Percentiles rank a stretch among this genome's conserved stretches.
Conservation (phyloP, 2,329 filamentous ascomycete species). For the Colletotrichum echinochloae region DNA sequence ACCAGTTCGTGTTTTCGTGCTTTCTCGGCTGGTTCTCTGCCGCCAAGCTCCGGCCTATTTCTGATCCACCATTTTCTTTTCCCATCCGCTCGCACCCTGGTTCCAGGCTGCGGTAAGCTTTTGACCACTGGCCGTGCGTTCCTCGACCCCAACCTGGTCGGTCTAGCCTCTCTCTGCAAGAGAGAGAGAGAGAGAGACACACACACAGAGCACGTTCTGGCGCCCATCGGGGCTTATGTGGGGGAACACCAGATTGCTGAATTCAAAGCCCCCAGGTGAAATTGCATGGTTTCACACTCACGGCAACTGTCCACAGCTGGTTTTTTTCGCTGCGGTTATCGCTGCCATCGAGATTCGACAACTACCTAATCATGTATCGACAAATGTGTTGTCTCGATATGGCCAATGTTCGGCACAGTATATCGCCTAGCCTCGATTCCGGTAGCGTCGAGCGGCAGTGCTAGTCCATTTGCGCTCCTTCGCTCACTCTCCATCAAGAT, state of each 20-base stretch:
- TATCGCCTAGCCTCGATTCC: not conserved
- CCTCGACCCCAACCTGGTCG: constrained; percentile 21
- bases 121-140: constrained; percentile 33
- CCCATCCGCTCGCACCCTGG: constrained; percentile 17
- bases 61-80: constrained; percentile 9
- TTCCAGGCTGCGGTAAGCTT: constrained; percentile 30
- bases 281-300: constrained; percentile 10
- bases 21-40: constrained; percentile 30
- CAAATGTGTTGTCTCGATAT: too few relatives aligned
- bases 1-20: constrained; percentile 7
- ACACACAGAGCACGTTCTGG: constrained; percentile 40
- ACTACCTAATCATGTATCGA: too few relatives aligned
- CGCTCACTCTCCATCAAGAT: not conserved
- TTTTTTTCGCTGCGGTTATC: not conserved
- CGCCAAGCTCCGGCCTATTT: constrained; percentile 14
- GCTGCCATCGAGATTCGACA: not conserved
- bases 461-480: not conserved
- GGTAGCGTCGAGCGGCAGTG: not conserved
- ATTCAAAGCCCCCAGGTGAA: constrained; percentile 9
- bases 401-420: not conserved
- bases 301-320: constrained; percentile 9
- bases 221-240: constrained; percentile 34
- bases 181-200: too few relatives aligned
- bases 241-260: constrained; percentile 34
- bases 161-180: constrained; percentile 29